phyloP scores from a whole-genome alignment of 257 asterid species.

The Solanum medicagineum region DNA sequence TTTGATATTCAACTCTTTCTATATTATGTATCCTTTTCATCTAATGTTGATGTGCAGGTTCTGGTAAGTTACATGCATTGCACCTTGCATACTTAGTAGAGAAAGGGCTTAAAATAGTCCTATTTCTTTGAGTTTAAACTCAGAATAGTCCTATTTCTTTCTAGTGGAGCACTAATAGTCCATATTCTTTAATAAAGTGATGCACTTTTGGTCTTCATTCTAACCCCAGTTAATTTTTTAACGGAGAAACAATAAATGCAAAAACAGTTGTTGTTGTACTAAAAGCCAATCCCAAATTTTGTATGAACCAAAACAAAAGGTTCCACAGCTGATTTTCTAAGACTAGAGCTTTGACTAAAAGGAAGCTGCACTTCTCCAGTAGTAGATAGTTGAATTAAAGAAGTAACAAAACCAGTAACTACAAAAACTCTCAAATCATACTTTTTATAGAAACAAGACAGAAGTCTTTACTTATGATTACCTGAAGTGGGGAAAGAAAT shows the following conservation, averaged over 20 bases:
- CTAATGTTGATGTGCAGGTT: too few species aligned
- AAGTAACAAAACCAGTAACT: background rate
- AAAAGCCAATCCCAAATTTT: background rate
- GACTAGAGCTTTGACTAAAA: background rate
- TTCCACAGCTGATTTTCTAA: background rate
- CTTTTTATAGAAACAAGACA: background rate
- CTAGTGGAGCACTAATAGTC: too few species aligned
- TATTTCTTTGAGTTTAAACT: too few species aligned
- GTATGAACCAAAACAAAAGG: background rate
- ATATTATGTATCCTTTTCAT: too few species aligned
- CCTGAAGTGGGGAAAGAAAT: slow-evolving; percentile 84
- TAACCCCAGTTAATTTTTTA: too few species aligned
- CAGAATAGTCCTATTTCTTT: too few species aligned
- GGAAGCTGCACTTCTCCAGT: background rate
- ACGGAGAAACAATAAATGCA: background rate
- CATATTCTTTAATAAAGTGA: too few species aligned
- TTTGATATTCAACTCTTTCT: too few species aligned
- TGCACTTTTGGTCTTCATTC: too few species aligned
- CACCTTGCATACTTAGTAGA: too few species aligned
- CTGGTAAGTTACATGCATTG: too few species aligned
- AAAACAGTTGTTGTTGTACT: background rate
- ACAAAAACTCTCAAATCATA: background rate
- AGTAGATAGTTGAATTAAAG: background rate
- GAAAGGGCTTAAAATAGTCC: too few species aligned
- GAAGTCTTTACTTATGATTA: background rate